Conservation (phyloP, 1,139 yeast genomes). For the Yamadazyma aaseri region DNA sequence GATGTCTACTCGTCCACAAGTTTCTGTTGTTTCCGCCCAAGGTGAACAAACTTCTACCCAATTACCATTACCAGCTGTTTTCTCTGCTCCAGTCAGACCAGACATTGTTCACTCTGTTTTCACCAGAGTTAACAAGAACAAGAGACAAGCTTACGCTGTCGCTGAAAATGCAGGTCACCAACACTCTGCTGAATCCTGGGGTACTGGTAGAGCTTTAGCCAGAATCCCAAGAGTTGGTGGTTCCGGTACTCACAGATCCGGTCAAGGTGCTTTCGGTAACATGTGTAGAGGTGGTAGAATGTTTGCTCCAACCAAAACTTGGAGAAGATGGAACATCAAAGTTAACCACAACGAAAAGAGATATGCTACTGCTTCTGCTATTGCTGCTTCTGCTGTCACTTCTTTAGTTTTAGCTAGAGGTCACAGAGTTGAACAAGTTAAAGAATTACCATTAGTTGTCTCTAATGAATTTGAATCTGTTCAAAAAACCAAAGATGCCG, state of each 20-base stretch:
- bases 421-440: slow-evolving; percentile 98
- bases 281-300: slow-evolving; percentile 99
- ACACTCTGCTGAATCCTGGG: slow-evolving; percentile 99
- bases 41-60: slow-evolving; percentile 87
- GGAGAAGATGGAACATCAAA: slow-evolving; percentile 99
- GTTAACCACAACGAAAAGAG: slow-evolving; percentile 99
- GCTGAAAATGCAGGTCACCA: slow-evolving; percentile 99
- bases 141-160: slow-evolving; percentile 99
- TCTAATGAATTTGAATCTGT: slow-evolving; percentile 90
- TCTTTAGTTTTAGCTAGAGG: slow-evolving; percentile 99
- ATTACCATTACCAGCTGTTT: slow-evolving; percentile 96
- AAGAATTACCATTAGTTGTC: slow-evolving; percentile 98
- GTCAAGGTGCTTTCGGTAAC: slow-evolving; percentile 99
- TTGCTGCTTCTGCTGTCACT: slow-evolving; percentile 98
- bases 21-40: slow-evolving; percentile 84
- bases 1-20: slow-evolving; percentile 91
- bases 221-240: slow-evolving; percentile 99
- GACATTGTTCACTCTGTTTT: slow-evolving; percentile 98
- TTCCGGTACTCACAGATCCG: slow-evolving; percentile 99
- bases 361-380: slow-evolving; percentile 99
- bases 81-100: slow-evolving; percentile 99
- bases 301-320: slow-evolving; percentile 99
- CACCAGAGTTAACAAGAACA: slow-evolving; percentile 99
- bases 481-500: slow-evolving; percentile 97
- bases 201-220: slow-evolving; percentile 99